These are phyloP conservation scores for Serendipita indica DNA, from an alignment of 768 basidiomycete genomes.

Conservation along the genomic window DNA sequence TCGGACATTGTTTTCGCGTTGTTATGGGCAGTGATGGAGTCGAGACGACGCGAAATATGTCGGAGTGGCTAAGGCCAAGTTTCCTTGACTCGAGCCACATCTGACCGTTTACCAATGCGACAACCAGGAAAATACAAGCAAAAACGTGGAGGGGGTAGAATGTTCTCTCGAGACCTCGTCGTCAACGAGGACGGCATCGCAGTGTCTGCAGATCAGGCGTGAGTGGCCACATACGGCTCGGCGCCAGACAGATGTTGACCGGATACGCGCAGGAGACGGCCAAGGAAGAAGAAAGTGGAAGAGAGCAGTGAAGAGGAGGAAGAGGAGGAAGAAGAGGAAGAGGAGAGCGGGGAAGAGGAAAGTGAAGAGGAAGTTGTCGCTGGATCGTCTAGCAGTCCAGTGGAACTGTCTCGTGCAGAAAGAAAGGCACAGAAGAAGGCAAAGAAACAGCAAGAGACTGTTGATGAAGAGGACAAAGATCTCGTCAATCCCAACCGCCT, in stretches of 20 bases:
- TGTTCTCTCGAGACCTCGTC: constrained; percentile 53
- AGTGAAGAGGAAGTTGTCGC: constrained; percentile 20
- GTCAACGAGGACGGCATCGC: constrained; percentile 45
- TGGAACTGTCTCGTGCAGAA: constrained; percentile 55
- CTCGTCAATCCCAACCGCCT: constrained; percentile 64
- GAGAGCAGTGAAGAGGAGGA: constrained; percentile 28
- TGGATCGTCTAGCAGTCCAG: constrained; percentile 24
- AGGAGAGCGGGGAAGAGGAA: constrained; percentile 25
- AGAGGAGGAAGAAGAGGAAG: constrained; percentile 33
- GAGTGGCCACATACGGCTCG: constrained; percentile 13
- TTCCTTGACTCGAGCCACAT: background rate
- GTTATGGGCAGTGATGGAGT: too few species aligned
- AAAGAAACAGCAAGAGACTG: constrained; percentile 32
- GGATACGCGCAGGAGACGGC: constrained; percentile 11
- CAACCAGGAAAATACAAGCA: constrained; percentile 63
- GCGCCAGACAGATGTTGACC: constrained; percentile 11
- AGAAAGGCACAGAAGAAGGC: constrained; percentile 78
- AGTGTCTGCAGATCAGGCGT: constrained; percentile 36
- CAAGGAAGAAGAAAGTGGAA: constrained; percentile 20
- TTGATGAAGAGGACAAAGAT: constrained; percentile 48
- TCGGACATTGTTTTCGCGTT: background rate
- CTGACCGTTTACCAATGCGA: background rate
- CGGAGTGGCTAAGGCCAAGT: background rate
- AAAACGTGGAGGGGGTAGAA: constrained; percentile 77
- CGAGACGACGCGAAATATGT: background rate